These are phyloP conservation scores for Leucocoprinus sp. DNA, from an alignment of 768 basidiomycete genomes.

Conservation along the genomic window DNA sequence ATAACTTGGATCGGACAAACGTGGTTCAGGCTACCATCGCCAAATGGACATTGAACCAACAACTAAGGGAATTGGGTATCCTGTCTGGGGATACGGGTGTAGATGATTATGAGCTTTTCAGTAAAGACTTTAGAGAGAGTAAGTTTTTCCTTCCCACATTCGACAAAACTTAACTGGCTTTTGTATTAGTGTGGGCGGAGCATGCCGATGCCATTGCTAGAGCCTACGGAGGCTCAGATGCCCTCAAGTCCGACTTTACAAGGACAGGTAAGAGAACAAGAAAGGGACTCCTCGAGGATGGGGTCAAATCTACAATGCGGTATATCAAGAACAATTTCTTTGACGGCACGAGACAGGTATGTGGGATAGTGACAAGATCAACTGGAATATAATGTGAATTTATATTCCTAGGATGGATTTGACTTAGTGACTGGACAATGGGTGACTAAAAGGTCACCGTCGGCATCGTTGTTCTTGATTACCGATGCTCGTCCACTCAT, in stretches of 20 bases:
- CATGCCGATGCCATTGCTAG: conserved; percentile 87
- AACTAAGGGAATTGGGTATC: conserved; percentile 68
- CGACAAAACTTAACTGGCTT: neutral
- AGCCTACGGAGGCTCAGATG: conserved; percentile 93
- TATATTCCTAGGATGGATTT: conserved; percentile 66
- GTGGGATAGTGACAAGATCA: conserved; percentile 8
- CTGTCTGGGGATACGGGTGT: conserved; percentile 62
- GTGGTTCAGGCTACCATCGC: conserved; percentile 91
- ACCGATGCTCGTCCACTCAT: conserved; percentile 75
- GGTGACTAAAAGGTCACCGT: conserved; percentile 72
- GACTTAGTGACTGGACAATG: conserved; percentile 91
- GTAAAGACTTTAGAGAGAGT: conserved; percentile 85
- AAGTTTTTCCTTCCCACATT: conserved; percentile 20
- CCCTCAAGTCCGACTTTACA: conserved; percentile 95
- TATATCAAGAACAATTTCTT: conserved; percentile 97
- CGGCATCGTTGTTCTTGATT: conserved; percentile 62
- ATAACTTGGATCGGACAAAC: conserved; percentile 92
- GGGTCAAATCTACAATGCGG: conserved; percentile 72
- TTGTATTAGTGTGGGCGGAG: conserved; percentile 84
- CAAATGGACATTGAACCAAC: conserved; percentile 73
- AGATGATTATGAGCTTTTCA: conserved; percentile 75
- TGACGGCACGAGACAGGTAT: conserved; percentile 84
- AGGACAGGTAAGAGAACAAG: conserved; percentile 84
- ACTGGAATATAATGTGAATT: neutral
- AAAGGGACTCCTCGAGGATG: conserved; percentile 77